Conservation (phyloP, 1,284 basidiomycete genomes). For the Entoloma clypeatum region DNA sequence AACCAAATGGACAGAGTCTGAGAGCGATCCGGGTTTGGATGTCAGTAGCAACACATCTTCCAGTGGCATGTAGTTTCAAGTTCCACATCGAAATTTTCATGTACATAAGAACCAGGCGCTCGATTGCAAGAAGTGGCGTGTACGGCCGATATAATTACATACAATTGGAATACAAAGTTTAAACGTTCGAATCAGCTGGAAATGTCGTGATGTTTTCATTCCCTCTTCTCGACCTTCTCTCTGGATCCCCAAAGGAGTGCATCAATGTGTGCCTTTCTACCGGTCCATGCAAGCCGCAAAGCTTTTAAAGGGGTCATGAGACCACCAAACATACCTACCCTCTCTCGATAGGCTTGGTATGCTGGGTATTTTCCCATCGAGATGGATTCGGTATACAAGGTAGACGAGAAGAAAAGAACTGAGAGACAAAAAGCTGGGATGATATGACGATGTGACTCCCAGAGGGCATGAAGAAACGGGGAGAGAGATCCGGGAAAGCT, state of each 20-base stretch:
- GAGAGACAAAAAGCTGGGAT: constrained; percentile 58
- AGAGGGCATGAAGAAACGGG: constrained; percentile 16
- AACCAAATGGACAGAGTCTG: background rate
- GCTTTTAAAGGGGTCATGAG: constrained; percentile 29
- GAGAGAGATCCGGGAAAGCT: constrained; percentile 19
- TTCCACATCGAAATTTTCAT: background rate
- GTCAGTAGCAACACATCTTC: background rate
- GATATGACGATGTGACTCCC: constrained; percentile 40
- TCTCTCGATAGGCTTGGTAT: constrained; percentile 69
- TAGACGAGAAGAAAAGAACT: constrained; percentile 70
- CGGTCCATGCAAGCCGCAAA: constrained; percentile 22
- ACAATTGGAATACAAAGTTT: background rate
- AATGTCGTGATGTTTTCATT: constrained; percentile 12
- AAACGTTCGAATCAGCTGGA: too few species aligned
- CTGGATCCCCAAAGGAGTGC: constrained; percentile 31
- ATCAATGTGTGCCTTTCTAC: constrained; percentile 25
- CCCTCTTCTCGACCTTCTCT: constrained; percentile 18
- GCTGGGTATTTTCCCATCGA: constrained; percentile 74
- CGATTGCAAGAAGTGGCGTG: too few species aligned
- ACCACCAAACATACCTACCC: constrained; percentile 78
- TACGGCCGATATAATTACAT: too few species aligned
- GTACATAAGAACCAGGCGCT: background rate
- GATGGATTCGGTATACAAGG: constrained; percentile 78
- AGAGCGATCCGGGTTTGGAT: constrained; percentile 2
- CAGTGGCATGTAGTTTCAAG: background rate